Conservation (phyloP, 352 stramenopile species). For the Phytophthora aleatoria region DNA sequence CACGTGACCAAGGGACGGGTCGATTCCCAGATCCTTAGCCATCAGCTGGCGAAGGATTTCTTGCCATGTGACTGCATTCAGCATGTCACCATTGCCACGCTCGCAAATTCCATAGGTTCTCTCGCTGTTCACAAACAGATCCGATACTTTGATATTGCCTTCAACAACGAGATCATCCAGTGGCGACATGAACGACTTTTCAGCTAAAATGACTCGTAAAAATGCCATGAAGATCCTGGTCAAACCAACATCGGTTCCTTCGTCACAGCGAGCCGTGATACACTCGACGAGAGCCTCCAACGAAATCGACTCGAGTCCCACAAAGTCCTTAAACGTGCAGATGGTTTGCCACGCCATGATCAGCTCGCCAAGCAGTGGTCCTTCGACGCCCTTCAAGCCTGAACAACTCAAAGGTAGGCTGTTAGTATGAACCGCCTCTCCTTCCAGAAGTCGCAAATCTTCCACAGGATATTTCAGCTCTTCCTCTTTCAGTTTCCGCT, state of each 20-base stretch:
- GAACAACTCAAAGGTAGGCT: slow-evolving; percentile 44
- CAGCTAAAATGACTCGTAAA: slow-evolving; percentile 66
- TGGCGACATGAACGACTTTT: slow-evolving; percentile 81
- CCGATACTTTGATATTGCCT: slow-evolving; percentile 80
- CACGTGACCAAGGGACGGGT: slow-evolving; percentile 71
- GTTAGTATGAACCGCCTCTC: slow-evolving; percentile 35
- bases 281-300: slow-evolving; percentile 63
- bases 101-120: slow-evolving; percentile 80
- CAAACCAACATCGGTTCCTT: slow-evolving; percentile 52
- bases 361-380: slow-evolving; percentile 68
- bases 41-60: slow-evolving; percentile 85
- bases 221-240: slow-evolving; percentile 79
- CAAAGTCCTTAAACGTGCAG: slow-evolving; percentile 73
- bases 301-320: slow-evolving; percentile 62
- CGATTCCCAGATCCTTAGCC: slow-evolving; percentile 79
- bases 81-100: slow-evolving; percentile 64
- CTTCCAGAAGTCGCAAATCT: slow-evolving; percentile 63
- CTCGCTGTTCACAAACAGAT: slow-evolving; percentile 75
- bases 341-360: slow-evolving; percentile 85
- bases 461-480: slow-evolving; percentile 76
- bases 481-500: slow-evolving; percentile 62
- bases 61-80: slow-evolving; percentile 85
- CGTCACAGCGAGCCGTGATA: slow-evolving; percentile 50
- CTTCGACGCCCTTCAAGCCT: slow-evolving; percentile 56
- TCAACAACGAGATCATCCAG: slow-evolving; percentile 82